Evolutionary conservation across 139 green algal species (phyloP), one percentile per base, ranked within the genome.

Genomic region (Pseudopediastrum boryanum): DNA sequence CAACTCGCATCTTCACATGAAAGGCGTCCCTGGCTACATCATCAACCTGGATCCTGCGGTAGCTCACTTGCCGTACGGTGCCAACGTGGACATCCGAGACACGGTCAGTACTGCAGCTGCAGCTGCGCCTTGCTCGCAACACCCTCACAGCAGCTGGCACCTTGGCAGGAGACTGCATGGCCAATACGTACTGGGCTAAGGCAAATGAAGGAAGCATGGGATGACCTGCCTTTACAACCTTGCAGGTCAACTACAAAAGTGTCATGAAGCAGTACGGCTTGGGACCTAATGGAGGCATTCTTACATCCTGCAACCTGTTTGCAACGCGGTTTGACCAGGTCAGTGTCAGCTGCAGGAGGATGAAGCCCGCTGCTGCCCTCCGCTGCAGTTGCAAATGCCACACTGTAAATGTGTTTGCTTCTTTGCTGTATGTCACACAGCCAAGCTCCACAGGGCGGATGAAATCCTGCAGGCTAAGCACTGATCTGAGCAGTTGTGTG

Each of bases 31-130:
- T 0, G 84, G 85, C 5, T 99, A 99, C 83, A 89, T 99, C 56
- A 90, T 99, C 58, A 99, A 99, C 85, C 85, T 99, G 41, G 96
- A 99, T 73, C 96, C 96, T 0, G 96, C 96, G 6, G 95, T 98
- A 1, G 85, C 75, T 6, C 85, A 93, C 21, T 52, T 98, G 46
- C 96, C 95, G 0, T 99, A 98, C 80, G 86, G 80, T 2, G 84
- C 94, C 13, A 98, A 99, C 87, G 94, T 99, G 13, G 96, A 99
- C 90, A 99, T 99, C 35, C 85, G 96, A 12, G 96, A 99, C 85
- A 99, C 96, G 48, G 94, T 96, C 52, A 12, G 25, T 31, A 16
- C 59, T 16, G 62, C 31, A 48, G 62, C 46, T 50, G 8, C 33
- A 48, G 62, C 31, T 27, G 31, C 62, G 8, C 5, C 19, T 4